Base-by-base conservation (phyloP, 495 filamentous ascomycete genomes). In the Aspergillus kassunensis region DNA sequence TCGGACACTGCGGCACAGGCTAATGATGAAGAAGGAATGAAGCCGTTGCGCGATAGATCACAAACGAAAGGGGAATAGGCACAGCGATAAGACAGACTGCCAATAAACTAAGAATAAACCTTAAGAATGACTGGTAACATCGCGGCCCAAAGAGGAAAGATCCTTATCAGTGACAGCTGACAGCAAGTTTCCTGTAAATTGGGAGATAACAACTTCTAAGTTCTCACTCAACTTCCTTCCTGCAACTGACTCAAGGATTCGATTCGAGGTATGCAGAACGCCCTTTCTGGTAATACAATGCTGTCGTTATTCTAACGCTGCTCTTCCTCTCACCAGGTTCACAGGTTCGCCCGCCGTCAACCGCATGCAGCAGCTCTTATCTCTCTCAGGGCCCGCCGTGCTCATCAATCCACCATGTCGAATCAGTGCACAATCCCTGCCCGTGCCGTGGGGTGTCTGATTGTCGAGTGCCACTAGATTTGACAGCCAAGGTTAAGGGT, bases 41-140 rank as follows among this genome's bases (percentile, higher is more conserved):
- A n/a, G 19, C 30, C 9, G 29, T 46, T 34, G 30, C 19, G 42
- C 25, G 42, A 45, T 45, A 46, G 44, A 46, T 46, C 44, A 34
- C 27, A 45, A 40, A 29, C 4, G 9, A 19, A 31, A 1, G 6
- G 4, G 24, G 24, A 27, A 27, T 27, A 27, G 25, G 41, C 21
- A 30, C 30, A 24, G 15, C n/a, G 35, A 4, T 27, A 27, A 27
- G 24, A n/a, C n/a, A n/a, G n/a, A n/a, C n/a, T 27, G 4, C 24
- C 24, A 27, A 27, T 27, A 4, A 27, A 27, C 24, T 27, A 4
- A 9, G 4, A 4, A 9, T 4, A 27, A 9, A 4, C 24, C 9
- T 27, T 9, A 27, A 27, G 24, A 27, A 27, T 25, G 42, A 31
- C 42, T 30, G 42, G 16, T 31, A 16, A 31, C 29, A 2, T 10